Evolutionary conservation across 306 rosid species (phyloP).

Genomic region (Gastrolobium villosum): DNA sequence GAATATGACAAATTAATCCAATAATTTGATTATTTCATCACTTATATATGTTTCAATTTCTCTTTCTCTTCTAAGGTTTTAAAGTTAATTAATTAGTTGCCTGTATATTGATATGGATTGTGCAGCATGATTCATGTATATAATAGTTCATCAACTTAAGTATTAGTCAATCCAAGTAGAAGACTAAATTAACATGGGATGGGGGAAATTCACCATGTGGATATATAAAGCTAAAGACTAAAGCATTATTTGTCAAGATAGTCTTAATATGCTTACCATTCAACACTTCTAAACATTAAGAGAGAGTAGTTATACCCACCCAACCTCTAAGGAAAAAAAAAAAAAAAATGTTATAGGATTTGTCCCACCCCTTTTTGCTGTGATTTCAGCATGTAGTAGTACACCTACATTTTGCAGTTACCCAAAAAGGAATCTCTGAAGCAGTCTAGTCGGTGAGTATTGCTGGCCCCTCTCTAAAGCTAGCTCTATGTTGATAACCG

Average conservation of each 20-base stretch:
- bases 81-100: too few species aligned
- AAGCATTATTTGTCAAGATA: neutral
- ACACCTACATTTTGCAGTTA: neutral
- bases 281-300: neutral
- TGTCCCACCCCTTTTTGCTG: neutral
- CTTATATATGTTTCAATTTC: neutral
- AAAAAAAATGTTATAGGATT: neutral
- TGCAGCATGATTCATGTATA: neutral
- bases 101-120: neutral
- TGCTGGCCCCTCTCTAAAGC: constrained; percentile 13
- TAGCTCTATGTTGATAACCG: neutral
- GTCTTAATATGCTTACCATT: constrained; percentile 12
- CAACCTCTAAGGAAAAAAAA: constrained; percentile 1
- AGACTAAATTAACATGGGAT: too few species aligned
- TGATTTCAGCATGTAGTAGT: neutral
- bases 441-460: neutral
- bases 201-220: too few species aligned
- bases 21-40: neutral
- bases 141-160: neutral
- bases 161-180: too few species aligned
- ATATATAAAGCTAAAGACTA: too few species aligned
- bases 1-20: neutral
- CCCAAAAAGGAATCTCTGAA: neutral
- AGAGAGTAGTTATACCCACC: constrained; percentile 10
- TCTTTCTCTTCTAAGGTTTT: neutral